Evolutionary conservation across 2,329 filamentous ascomycete genomes (phyloP), one percentile per base, ranked within the genome.

Genomic region (Corniculantispora saksenae): DNA sequence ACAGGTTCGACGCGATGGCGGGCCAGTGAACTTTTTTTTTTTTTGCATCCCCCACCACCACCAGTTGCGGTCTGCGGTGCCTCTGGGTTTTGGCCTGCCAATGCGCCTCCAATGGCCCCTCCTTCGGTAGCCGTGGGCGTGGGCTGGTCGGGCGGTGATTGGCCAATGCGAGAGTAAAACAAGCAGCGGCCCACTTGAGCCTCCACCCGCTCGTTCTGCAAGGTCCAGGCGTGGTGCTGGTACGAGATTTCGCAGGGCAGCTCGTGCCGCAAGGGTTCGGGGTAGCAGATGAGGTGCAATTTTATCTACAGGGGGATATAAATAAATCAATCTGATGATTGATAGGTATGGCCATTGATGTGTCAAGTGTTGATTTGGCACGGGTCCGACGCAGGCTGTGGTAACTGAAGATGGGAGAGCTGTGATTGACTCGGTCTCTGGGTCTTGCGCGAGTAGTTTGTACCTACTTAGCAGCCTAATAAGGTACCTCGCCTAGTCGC

Each of bases 1-100:
- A 53, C 61, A 50, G n/a, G 25, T 45, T n/a, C 63, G 65, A 62
- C 43, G 43, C 27, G 53, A 48, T 45, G 66, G 65, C 66, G 71
- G 55, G 55, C 19, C 55, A 9, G 56, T 17, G 65, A 69, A 68
- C 61, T 67, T 74, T 75, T 75, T 74, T 72, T 67, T 51, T 57
- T 70, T 69, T 51, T 71, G 66, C 40, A n/a, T 57, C 63, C 65
- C 62, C 65, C 61, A 23, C 47, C 62, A 66, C 47, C 45, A 62
- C 65, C 65, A 60, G 66, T 67, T 63, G 64, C 53, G 61, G 53
- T 63, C 61, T 63, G 40, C 19, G 40, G 56, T 59, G 40, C 21
- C n/a, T 51, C 54, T 50, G 38, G n/a, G 53, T 64, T 57, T 53
- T 65, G 48, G 35, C 32, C 35, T 38, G 53, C 25, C 29, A 40